phyloP scores from a whole-genome alignment of 2,329 filamentous ascomycete species.

The Ciborinia camelliae region DNA sequence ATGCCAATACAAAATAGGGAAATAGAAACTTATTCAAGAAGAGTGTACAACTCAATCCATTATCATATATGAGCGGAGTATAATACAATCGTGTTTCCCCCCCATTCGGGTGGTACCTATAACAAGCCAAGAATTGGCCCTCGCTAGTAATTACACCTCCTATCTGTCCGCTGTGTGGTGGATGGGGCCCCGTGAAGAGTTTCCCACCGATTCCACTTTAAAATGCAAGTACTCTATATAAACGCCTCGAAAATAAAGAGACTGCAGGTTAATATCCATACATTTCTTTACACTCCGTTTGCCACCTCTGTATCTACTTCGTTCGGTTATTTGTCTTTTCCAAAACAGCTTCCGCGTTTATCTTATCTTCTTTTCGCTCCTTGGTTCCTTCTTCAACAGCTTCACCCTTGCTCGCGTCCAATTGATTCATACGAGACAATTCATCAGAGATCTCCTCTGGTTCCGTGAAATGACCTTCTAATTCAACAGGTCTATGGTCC shows the following conservation, averaged over 20 bases:
- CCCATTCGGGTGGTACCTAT: background rate
- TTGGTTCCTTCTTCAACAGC: slow-evolving; percentile 25
- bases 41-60: slow-evolving; percentile 5
- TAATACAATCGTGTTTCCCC: slow-evolving; percentile 13
- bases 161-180: background rate
- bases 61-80: slow-evolving; percentile 17
- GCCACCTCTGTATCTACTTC: slow-evolving; percentile 18
- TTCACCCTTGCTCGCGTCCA: slow-evolving; percentile 21
- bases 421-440: slow-evolving; percentile 24
- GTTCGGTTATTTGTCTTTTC: slow-evolving; percentile 23
- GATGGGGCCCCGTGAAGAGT: background rate
- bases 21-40: background rate
- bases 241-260: background rate
- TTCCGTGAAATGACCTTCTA: slow-evolving; percentile 32
- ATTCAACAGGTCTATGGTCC: slow-evolving; percentile 37
- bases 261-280: background rate
- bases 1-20: background rate
- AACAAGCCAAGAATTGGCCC: background rate
- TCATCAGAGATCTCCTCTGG: slow-evolving; percentile 21
- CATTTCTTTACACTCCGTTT: background rate
- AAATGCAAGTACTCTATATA: slow-evolving; percentile 14
- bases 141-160: slow-evolving; percentile 1
- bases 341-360: slow-evolving; percentile 23
- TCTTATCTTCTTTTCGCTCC: slow-evolving; percentile 22
- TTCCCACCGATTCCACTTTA: background rate